Base-by-base conservation (phyloP, 495 filamentous ascomycete species). In the Podospora didyma region DNA sequence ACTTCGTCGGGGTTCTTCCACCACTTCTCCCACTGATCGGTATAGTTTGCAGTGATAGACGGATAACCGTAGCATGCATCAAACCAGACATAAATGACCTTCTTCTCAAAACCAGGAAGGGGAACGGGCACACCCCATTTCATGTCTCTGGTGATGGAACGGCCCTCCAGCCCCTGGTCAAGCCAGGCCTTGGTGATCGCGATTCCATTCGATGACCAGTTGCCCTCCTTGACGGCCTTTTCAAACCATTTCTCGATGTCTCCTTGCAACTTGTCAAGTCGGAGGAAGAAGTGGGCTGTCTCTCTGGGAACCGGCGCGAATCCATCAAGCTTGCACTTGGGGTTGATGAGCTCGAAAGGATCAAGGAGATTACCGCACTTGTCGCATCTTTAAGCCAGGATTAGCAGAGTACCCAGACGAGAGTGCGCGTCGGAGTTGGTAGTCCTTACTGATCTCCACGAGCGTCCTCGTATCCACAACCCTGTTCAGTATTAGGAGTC, bases 11-110 rank as follows among this genome's bases (percentile, higher is more conserved):
- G 89, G 70, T 96, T 86, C 60, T 86, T 85, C 94, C 94, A 98
- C 94, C 94, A 98, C 54, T 86, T 76, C 75, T 96, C 86, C 94
- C 94, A 98, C 50, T 96, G 77, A 23, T 89, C 79, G 5, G 92
- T 97, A 70, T 94, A 97, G 61, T 86, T 92, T 53, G 89, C 90
- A 7, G 94, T 97, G 60, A 98, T 98, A 0, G 91, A 96, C 5
- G 89, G 84, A 67, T 98, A 98, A 10, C 94, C 94, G 58, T 96
- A 96, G 71, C 91, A 96, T 37, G 94, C 94, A 71, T 98, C 94
- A 63, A 98, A 98, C 94, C 94, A 98, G 39, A 96, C 91, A 62
- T 98, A 98, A 58, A 97, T 80, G 56, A 96, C 92, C 78, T 95
- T 95, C 54, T 87, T 79, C 54, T 86, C 86, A 47, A 86, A 93